Conservation (phyloP, 2,329 filamentous ascomycete genomes). For the Alternaria solani region DNA sequence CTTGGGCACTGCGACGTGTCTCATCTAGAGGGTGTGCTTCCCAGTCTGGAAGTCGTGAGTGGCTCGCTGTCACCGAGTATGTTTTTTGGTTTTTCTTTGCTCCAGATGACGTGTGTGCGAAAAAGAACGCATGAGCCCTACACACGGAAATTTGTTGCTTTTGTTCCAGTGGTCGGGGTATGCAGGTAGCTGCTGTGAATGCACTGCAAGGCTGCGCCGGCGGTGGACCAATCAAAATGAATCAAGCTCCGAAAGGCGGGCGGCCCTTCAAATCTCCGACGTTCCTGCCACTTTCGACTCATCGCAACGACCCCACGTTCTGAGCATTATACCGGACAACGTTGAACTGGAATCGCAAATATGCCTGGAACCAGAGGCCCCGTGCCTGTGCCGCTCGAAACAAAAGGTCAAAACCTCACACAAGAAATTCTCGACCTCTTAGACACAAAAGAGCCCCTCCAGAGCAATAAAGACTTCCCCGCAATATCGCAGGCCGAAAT, state of each 20-base stretch:
- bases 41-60: not conserved
- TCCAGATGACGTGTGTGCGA: not conserved
- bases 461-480: slow-evolving; percentile 61
- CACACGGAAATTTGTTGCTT: not conserved
- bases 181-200: not conserved
- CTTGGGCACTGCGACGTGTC: not conserved
- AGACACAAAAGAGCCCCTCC: slow-evolving; percentile 58
- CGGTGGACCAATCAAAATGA: slow-evolving; percentile 23
- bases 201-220: slow-evolving; percentile 11
- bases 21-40: not conserved
- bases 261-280: slow-evolving; percentile 33
- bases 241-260: slow-evolving; percentile 27
- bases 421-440: slow-evolving; percentile 82
- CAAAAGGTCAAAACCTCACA: slow-evolving; percentile 63
- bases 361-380: slow-evolving; percentile 59
- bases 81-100: not conserved
- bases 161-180: not conserved
- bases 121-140: not conserved
- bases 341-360: slow-evolving; percentile 25
- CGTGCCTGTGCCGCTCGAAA: slow-evolving; percentile 55
- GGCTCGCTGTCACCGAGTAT: not conserved
- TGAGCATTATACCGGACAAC: slow-evolving; percentile 22
- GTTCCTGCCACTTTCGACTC: slow-evolving; percentile 35
- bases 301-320: slow-evolving; percentile 34
- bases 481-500: slow-evolving; percentile 61